Base-by-base conservation (phyloP, 1,284 basidiomycete genomes). In the Malassezia arunalokei region DNA sequence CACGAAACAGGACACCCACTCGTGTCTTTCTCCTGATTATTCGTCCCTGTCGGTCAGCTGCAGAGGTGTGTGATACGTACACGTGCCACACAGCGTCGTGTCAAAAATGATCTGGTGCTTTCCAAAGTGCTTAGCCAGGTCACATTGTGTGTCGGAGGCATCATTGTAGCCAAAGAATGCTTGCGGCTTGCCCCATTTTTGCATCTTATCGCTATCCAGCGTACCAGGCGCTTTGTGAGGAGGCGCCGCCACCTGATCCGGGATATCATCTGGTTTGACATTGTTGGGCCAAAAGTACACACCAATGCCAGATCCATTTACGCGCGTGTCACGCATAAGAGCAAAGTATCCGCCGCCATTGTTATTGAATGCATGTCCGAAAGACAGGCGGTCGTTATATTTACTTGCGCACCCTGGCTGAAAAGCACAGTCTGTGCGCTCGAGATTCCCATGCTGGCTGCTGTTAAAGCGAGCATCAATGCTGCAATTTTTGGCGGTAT, bases 51-150 rank as follows among this genome's bases (percentile, higher is more conserved):
- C 59, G 61, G 56, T 14, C 27, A 35, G 33, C 27, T 3, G 6
- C 8, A 24, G n/a, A 44, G 30, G 9, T 15, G 15, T 3, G n/a
- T 24, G 12, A 24, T 6, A 44, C 43, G 14, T 33, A 44, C 44
- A 47, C 20, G 32, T 24, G 33, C 44, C 44, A 15, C 44, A 47
- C 32, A 47, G 15, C 17, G 60, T 55, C 11, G 62, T 58, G 40
- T 66, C 62, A 54, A 66, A 54, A 49, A 66, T 62, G 44, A 66
- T 62, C 51, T 60, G 59, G 47, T 66, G 64, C 31, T 59, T 39
- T 20, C 49, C 49, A 51, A 66, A 63, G 48, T 48, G 56, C 37
- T 61, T 50, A 12, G 47, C 17, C 57, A 64, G 60, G 28, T 60
- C 51, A 43, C 64, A 66, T 3, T 50, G 51, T 3, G 53, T 37